phyloP scores from a whole-genome alignment of 805 yeast species.

The Grigorovia transvaalensis region DNA sequence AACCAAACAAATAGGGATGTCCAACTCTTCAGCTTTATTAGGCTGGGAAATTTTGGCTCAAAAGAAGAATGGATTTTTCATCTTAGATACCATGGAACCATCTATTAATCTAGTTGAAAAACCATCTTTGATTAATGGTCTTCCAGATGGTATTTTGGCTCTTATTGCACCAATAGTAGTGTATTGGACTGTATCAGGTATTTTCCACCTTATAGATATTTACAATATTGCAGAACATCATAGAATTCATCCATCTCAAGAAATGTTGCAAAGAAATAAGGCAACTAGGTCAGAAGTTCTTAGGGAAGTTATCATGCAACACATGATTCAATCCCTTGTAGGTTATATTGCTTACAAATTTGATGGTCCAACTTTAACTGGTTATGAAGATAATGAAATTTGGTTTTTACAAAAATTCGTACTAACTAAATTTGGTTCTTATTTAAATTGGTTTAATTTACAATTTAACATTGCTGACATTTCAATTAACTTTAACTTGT shows the following conservation, averaged over 20 bases:
- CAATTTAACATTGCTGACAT: slow-evolving; percentile 30
- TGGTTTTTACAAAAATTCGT: slow-evolving; percentile 33
- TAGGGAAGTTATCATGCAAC: slow-evolving; percentile 77
- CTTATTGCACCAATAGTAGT: slow-evolving; percentile 65
- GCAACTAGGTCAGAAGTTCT: slow-evolving; percentile 62
- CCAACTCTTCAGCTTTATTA: slow-evolving; percentile 1
- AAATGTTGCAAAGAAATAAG: slow-evolving; percentile 63
- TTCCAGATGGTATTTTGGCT: slow-evolving; percentile 57
- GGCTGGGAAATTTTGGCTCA: neutral
- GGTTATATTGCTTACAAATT: slow-evolving; percentile 47
- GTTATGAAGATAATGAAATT: slow-evolving; percentile 38
- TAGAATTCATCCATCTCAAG: slow-evolving; percentile 88
- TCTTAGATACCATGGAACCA: slow-evolving; percentile 22
- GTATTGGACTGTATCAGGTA: slow-evolving; percentile 69
- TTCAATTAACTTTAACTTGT: neutral
- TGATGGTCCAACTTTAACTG: slow-evolving; percentile 47
- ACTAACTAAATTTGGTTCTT: slow-evolving; percentile 2
- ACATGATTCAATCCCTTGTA: slow-evolving; percentile 64
- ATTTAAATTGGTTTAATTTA: slow-evolving; percentile 23
- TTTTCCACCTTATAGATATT: slow-evolving; percentile 69
- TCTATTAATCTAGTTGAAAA: slow-evolving; percentile 8
- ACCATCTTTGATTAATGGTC: slow-evolving; percentile 7
- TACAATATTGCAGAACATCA: slow-evolving; percentile 68
- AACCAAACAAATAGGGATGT: slow-evolving; percentile 5
- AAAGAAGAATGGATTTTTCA: slow-evolving; percentile 2